phyloP scores from a whole-genome alignment of 257 asterid genomes.

The Solanum bulbocastanum region DNA sequence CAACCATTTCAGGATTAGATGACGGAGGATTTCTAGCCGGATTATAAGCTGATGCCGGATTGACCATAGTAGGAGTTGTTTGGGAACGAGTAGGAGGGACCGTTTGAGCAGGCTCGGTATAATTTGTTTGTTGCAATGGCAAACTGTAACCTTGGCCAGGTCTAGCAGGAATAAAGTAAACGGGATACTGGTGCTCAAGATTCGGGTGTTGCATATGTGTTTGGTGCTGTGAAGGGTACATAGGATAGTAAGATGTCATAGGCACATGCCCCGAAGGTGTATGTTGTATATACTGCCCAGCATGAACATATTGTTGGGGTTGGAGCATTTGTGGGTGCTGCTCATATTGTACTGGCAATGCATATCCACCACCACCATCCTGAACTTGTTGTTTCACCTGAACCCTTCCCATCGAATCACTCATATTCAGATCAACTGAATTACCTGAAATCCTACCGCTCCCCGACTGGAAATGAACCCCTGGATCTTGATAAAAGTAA shows the following conservation, averaged over 20 bases:
- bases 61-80: slow-evolving; percentile 15
- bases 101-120: slow-evolving; percentile 24
- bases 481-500: slow-evolving; percentile 48
- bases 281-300: slow-evolving; percentile 50
- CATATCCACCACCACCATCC: slow-evolving; percentile 48
- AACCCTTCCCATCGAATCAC: slow-evolving; percentile 36
- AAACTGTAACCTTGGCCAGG: slow-evolving; percentile 42
- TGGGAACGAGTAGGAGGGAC: slow-evolving; percentile 37
- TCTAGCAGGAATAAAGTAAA: slow-evolving; percentile 39
- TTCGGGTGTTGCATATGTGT: slow-evolving; percentile 34
- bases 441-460: slow-evolving; percentile 30
- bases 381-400: slow-evolving; percentile 55
- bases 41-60: slow-evolving; percentile 21
- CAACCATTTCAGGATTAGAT: slow-evolving; percentile 21
- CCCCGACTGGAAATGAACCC: slow-evolving; percentile 40
- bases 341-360: slow-evolving; percentile 40
- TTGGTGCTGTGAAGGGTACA: slow-evolving; percentile 72
- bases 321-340: slow-evolving; percentile 71
- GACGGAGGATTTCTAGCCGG: slow-evolving; percentile 26
- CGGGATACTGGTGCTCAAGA: slow-evolving; percentile 43
- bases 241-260: slow-evolving; percentile 38
- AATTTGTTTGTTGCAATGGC: slow-evolving; percentile 38
- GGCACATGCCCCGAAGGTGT: slow-evolving; percentile 56
- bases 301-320: slow-evolving; percentile 56
- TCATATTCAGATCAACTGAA: slow-evolving; percentile 33